Base-by-base conservation (phyloP, 441 rosid species). In the Geranium incanum region DNA sequence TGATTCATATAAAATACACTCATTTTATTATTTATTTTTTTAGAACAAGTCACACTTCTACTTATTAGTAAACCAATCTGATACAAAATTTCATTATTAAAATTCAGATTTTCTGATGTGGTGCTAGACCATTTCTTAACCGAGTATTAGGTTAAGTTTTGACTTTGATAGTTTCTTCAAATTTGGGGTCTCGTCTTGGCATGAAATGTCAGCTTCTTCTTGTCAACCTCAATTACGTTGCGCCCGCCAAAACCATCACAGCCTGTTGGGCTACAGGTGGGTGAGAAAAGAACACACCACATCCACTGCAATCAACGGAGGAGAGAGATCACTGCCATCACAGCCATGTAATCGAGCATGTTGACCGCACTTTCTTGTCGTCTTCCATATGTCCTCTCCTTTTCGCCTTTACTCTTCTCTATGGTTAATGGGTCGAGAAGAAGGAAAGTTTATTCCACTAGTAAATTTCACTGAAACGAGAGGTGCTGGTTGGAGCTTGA, bases 171-270 rank as follows among this genome's bases (percentile, higher is more conserved):
- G n/a, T 5, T 52, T 52, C 19, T n/a, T 52, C 60, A 52, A 52
- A 52, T 13, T 52, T 13, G 60, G 6, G 60, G 60, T 45, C 52
- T 45, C 52, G 12, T 45, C 52, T 45, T 11, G 12, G 43, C 43
- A 0, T 39, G 43, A 39, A 39, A 39, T 39, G 43, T 39, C 43
- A 39, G n/a, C 55, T 45, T 48, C 4, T 48, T 48, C 18, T 52
- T 4, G 60, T 52, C 60, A 52, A 15, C 19, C 60, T 48, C 12
- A 9, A 7, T 48, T 48, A 48, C 55, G 1, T 48, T 48, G n/a
- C 55, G 60, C 60, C 60, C 60, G 60, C 60, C 60, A 52, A 52
- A 52, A 52, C 16, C 60, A 52, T 52, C 59, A 52, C 59, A 52
- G 59, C 59, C 59, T 15, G 43, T 16, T 52, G 0, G 5, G 55